Conservation (phyloP, 1,139 yeast species). For the Geotrichum cucujoidarum region DNA sequence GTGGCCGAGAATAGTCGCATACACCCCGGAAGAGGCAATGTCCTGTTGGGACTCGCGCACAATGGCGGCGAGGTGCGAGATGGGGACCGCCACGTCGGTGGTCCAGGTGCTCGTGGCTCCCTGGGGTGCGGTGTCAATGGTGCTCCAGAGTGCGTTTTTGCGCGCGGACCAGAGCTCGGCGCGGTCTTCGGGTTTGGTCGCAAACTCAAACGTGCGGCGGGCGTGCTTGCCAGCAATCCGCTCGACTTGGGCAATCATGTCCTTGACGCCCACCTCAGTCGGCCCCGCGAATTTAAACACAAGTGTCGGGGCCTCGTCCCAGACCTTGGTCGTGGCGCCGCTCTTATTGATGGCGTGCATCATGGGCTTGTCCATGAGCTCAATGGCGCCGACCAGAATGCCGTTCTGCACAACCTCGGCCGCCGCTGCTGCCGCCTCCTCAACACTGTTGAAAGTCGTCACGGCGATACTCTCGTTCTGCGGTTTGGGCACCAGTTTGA, state of each 20-base stretch:
- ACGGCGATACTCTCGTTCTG: slow-evolving; percentile 53
- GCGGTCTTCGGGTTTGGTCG: slow-evolving; percentile 61
- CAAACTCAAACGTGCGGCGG: slow-evolving; percentile 46
- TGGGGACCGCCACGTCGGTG: slow-evolving; percentile 81
- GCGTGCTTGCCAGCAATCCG: slow-evolving; percentile 26
- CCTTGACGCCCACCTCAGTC: slow-evolving; percentile 34
- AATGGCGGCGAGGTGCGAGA: slow-evolving; percentile 59
- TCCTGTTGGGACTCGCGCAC: slow-evolving; percentile 62
- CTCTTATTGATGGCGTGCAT: slow-evolving; percentile 47
- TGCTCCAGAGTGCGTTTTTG: slow-evolving; percentile 82
- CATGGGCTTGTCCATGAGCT: slow-evolving; percentile 53
- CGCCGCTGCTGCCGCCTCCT: slow-evolving; percentile 58
- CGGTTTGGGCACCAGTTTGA: slow-evolving; percentile 59
- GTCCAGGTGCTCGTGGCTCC: slow-evolving; percentile 52
- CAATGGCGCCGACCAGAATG: slow-evolving; percentile 57
- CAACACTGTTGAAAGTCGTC: slow-evolving; percentile 50
- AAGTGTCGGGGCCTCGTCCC: slow-evolving; percentile 57
- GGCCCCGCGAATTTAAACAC: slow-evolving; percentile 60
- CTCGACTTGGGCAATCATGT: slow-evolving; percentile 29
- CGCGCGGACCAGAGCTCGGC: slow-evolving; percentile 80
- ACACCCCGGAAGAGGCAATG: slow-evolving; percentile 48
- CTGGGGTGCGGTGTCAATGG: slow-evolving; percentile 47
- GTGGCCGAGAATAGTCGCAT: slow-evolving; percentile 73
- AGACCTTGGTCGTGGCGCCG: slow-evolving; percentile 41
- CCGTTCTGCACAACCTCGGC: slow-evolving; percentile 50